A percentile compares a stretch with the other conserved stretches of the same genome.
These are phyloP conservation scores for Glycyrrhiza uralensis DNA, from an alignment of 306 rosid species.

Conservation along the genomic window DNA sequence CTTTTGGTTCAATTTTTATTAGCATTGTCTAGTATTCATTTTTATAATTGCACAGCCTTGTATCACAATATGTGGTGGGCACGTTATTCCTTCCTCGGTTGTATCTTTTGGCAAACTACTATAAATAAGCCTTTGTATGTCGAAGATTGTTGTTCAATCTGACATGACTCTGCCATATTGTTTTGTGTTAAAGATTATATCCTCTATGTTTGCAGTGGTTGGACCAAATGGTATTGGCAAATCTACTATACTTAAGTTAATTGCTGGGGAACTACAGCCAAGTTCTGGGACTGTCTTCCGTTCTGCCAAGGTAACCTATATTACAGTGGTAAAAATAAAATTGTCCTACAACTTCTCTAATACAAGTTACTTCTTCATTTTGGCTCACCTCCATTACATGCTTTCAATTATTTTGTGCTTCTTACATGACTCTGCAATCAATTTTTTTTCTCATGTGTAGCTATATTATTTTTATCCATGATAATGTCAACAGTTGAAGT, in stretches of 20 bases:
- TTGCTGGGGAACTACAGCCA: constrained; percentile 97
- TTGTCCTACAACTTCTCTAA: background rate
- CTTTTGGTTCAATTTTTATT: constrained; percentile 8
- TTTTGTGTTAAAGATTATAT: constrained; percentile 23
- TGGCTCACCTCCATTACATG: constrained; percentile 9
- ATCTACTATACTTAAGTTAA: constrained; percentile 93
- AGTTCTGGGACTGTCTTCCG: constrained; percentile 95
- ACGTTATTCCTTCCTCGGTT: constrained; percentile 21
- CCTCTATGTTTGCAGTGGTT: constrained; percentile 71
- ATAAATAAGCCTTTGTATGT: background rate
- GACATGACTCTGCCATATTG: constrained; percentile 11
- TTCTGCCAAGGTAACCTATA: constrained; percentile 81
- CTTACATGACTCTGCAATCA: constrained; percentile 2
- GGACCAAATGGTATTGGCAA: constrained; percentile 99
- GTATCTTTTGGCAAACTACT: constrained; percentile 19
- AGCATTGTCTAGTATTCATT: background rate
- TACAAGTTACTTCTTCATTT: background rate
- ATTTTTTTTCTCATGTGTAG: constrained; percentile 1
- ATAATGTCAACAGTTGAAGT: background rate
- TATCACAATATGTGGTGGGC: background rate
- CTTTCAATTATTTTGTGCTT: constrained; percentile 15
- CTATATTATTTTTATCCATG: background rate
- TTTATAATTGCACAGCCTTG: background rate
- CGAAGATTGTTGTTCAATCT: constrained; percentile 11
- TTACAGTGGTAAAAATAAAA: background rate